These are phyloP conservation scores for Hymenoscyphus fructigenus DNA, from an alignment of 2,329 filamentous ascomycete species.

Conservation along the genomic window DNA sequence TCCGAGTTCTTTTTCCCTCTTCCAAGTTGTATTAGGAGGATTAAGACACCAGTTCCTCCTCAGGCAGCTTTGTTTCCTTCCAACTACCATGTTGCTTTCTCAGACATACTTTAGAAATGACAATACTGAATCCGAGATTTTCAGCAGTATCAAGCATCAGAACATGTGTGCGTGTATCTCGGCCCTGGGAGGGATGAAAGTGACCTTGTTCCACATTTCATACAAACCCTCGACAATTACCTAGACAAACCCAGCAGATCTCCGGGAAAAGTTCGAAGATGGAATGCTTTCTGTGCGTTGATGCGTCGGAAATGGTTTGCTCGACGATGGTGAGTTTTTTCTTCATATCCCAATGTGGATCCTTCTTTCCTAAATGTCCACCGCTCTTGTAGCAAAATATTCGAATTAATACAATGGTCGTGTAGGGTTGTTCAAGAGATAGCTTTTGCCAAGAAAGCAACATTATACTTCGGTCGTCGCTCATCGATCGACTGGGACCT, in stretches of 20 bases:
- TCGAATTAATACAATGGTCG: neutral
- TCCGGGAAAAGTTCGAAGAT: neutral
- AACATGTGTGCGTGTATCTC: constrained; percentile 1
- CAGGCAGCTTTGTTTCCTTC: no score
- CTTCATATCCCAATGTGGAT: neutral
- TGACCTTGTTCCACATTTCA: neutral
- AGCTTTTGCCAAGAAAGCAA: constrained; percentile 3
- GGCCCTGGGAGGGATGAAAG: neutral
- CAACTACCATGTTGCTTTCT: no score
- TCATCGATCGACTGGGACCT: neutral
- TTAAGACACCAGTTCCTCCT: no score
- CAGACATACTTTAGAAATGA: no score
- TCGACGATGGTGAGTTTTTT: neutral
- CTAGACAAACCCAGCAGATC: neutral
- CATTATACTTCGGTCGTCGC: neutral
- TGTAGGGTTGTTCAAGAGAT: constrained; percentile 6
- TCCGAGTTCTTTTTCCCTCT: no score
- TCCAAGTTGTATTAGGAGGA: no score
- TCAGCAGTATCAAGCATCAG: neutral
- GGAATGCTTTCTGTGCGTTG: neutral
- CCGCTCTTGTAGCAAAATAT: neutral
- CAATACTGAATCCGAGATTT: no score
- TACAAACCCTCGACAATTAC: neutral
- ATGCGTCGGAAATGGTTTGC: neutral
- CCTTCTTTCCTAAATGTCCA: neutral